phyloP scores from a whole-genome alignment of 495 filamentous ascomycete species.

The Coniosporium apollinis region DNA sequence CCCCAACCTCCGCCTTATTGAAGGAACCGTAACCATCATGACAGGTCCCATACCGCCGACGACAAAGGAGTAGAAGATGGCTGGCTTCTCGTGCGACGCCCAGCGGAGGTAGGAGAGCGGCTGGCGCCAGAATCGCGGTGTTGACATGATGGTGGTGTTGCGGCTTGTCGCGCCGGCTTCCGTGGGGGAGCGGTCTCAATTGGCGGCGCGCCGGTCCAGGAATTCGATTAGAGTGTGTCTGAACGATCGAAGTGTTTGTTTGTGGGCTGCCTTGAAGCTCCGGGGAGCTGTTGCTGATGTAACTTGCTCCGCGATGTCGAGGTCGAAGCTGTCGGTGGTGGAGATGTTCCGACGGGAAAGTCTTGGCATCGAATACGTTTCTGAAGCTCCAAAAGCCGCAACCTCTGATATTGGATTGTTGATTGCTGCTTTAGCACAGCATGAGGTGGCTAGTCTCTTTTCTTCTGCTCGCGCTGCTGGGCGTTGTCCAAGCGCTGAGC shows the following conservation, averaged over 20 bases:
- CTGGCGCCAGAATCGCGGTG: slow-evolving; percentile 63
- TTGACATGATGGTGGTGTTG: slow-evolving; percentile 11
- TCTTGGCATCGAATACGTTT: not conserved
- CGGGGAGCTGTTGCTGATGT: too few species aligned
- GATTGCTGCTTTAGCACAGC: too few species aligned
- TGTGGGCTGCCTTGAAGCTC: too few species aligned
- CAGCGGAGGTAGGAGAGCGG: slow-evolving; percentile 76
- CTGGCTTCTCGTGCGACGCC: slow-evolving; percentile 71
- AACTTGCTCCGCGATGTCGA: too few species aligned
- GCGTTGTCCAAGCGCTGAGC: slow-evolving; percentile 58
- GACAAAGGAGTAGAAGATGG: slow-evolving; percentile 67
- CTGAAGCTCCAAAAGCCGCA: not conserved
- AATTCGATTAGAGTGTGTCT: too few species aligned
- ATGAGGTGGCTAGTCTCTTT: slow-evolving; percentile 69
- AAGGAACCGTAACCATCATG: slow-evolving; percentile 47
- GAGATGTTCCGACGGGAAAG: not conserved
- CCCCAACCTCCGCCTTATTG: slow-evolving; percentile 48
- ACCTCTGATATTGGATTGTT: too few species aligned
- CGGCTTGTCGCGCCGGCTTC: not conserved
- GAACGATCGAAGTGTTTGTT: too few species aligned
- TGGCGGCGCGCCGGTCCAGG: too few species aligned
- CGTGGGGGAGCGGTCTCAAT: too few species aligned
- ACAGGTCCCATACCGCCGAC: slow-evolving; percentile 59
- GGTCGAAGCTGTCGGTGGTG: too few species aligned
- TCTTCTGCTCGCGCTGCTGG: slow-evolving; percentile 43